Conservation (phyloP, 345 rosid species). For the Corchorus capsularis region DNA sequence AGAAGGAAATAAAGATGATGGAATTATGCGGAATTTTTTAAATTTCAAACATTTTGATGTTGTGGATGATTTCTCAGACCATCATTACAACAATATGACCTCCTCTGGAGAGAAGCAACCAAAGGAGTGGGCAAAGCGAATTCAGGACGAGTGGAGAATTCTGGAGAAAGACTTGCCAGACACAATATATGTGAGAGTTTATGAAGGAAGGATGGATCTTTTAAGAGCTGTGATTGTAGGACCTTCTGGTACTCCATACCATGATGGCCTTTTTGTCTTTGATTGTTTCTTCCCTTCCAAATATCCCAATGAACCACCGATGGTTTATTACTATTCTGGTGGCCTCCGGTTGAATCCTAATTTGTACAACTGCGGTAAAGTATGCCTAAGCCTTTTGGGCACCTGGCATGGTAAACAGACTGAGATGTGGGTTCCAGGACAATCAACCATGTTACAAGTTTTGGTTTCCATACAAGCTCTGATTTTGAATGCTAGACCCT, state of each 20-base stretch:
- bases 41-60: slow-evolving; percentile 49
- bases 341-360: slow-evolving; percentile 64
- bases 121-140: slow-evolving; percentile 50
- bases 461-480: slow-evolving; percentile 63
- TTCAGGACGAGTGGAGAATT: slow-evolving; percentile 58
- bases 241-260: slow-evolving; percentile 66
- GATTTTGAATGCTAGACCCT: slow-evolving; percentile 53
- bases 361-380: slow-evolving; percentile 62
- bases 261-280: slow-evolving; percentile 66
- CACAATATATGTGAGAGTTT: slow-evolving; percentile 56
- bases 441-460: slow-evolving; percentile 67
- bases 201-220: slow-evolving; percentile 57
- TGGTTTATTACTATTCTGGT: slow-evolving; percentile 64
- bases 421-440: slow-evolving; percentile 56
- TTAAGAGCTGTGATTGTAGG: slow-evolving; percentile 60
- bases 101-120: slow-evolving; percentile 34
- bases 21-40: slow-evolving; percentile 18
- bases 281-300: slow-evolving; percentile 57
- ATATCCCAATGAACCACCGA: slow-evolving; percentile 54
- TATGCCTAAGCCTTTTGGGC: slow-evolving; percentile 68
- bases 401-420: slow-evolving; percentile 52
- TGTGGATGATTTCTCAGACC: slow-evolving; percentile 58
- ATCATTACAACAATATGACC: slow-evolving; percentile 37
- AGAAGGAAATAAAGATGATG: slow-evolving; percentile 23
- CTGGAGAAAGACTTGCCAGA: slow-evolving; percentile 58